Evolutionary conservation across 179 eudicot species (phyloP).

Genomic region (Drosera spatulata): DNA sequence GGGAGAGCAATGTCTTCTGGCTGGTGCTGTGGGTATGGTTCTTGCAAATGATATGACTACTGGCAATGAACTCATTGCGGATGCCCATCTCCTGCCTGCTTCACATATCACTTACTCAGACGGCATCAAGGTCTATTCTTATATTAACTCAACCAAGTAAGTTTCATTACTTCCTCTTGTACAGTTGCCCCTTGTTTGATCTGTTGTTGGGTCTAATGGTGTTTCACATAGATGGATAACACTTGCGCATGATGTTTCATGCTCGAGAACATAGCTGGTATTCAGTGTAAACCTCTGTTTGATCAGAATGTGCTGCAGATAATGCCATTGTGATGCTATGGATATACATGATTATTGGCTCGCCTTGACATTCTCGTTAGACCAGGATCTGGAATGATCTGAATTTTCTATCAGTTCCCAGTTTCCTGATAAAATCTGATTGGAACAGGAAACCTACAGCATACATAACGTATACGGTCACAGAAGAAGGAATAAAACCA

Average conservation of each 20-base stretch:
- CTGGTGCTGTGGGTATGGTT: conserved; percentile 78
- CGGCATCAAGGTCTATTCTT: conserved; percentile 36
- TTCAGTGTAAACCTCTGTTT: too few relatives aligned
- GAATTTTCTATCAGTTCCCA: not conserved
- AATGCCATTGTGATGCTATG: too few relatives aligned
- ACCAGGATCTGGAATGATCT: too few relatives aligned
- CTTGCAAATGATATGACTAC: conserved; percentile 44
- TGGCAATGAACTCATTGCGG: conserved; percentile 69
- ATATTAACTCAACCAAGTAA: conserved; percentile 47
- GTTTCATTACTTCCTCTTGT: not conserved
- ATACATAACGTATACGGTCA: conserved; percentile 41
- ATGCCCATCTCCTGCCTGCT: conserved; percentile 81
- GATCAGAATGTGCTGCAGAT: too few relatives aligned
- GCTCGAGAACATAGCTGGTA: too few relatives aligned
- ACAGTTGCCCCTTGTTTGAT: not conserved
- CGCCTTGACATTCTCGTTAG: too few relatives aligned
- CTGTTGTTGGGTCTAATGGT: not conserved
- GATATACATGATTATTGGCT: too few relatives aligned
- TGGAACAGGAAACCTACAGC: conserved; percentile 42
- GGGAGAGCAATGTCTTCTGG: conserved; percentile 58
- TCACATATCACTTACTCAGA: conserved; percentile 52
- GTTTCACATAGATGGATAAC: not conserved
- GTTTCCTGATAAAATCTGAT: not conserved
- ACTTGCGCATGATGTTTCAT: not conserved
- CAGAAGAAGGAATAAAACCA: conserved; percentile 46